Base-by-base conservation (phyloP, 2,329 filamentous ascomycete species). In the Verticillium nonalfalfae region DNA sequence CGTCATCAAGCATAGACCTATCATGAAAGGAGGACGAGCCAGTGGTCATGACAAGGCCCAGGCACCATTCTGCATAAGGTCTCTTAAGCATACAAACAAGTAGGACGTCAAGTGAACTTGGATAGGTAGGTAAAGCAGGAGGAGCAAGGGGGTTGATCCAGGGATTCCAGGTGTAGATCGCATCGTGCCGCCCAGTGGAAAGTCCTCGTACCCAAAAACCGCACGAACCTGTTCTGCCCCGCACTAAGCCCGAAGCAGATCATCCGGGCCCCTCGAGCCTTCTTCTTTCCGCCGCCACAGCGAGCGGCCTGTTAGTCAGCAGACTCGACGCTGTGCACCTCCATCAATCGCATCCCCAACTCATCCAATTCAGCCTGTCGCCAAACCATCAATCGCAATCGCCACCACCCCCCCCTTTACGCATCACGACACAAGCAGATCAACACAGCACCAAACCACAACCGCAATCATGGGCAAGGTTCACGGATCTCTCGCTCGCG, bases 401-500 rank as follows among this genome's bases (percentile, higher is more conserved):
- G 14, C n/a, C 56, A 40, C 56, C 31, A 38, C 56, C 31, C 7
- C 34, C 56, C 18, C 10, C n/a, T n/a, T 39, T 9, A 15, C 26
- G 6, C 55, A 57, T 10, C 36, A 21, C 31, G 31, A 39, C 26
- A 58, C 26, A 26, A 26, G 26, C 26, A 26, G 26, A 26, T 2
- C 26, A 26, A 26, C 26, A 26, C 26, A 26, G 26, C 26, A 40
- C 21, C 4, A 57, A 18, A 13, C 67, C 68, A 71, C 73, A 72
- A 70, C 69, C 74, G 70, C 71, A 72, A 90, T 79, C 80, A 93
- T 94, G 90, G 90, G 90, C 84, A 94, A 94, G 85, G 90, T 93
- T 81, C 90, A 94, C 89, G 90, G 90, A 79, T 95, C 91, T 78
- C 89, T 94, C 81, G 90, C 90, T 79, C 91, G 91, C 91, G 91